phyloP scores from a whole-genome alignment of 2,329 filamentous ascomycete species.

The Purpureocillium lavendulum region DNA sequence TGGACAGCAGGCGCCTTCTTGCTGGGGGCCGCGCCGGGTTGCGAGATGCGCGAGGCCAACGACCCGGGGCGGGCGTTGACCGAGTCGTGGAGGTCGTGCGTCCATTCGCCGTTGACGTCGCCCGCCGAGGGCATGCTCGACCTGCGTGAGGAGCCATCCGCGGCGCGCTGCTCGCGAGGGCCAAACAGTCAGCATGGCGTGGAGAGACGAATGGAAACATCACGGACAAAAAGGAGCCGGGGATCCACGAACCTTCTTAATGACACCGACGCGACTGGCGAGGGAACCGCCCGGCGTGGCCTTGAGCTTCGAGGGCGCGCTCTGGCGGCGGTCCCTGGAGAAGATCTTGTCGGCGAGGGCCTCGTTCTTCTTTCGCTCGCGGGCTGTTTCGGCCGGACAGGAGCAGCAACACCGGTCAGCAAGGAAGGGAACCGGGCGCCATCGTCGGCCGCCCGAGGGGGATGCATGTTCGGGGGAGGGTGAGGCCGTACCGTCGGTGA shows the following conservation, averaged over 20 bases:
- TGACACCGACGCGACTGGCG: conserved; percentile 63
- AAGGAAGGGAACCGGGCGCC: too few species aligned
- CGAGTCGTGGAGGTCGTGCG: conserved; percentile 56
- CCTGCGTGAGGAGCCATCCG: conserved; percentile 17
- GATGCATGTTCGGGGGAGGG: too few species aligned
- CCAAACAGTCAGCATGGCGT: neutral
- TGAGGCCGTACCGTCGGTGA: conserved; percentile 43
- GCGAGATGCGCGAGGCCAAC: conserved; percentile 36
- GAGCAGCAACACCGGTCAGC: neutral
- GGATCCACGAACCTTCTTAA: conserved; percentile 52
- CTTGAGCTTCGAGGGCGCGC: conserved; percentile 43
- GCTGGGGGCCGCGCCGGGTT: conserved; percentile 3
- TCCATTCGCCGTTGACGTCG: conserved; percentile 61
- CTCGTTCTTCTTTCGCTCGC: conserved; percentile 64
- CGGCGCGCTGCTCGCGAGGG: conserved; percentile 16
- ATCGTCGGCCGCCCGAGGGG: too few species aligned
- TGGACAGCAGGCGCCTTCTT: conserved; percentile 15
- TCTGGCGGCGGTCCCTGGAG: conserved; percentile 49
- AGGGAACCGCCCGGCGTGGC: conserved; percentile 45
- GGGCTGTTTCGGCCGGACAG: conserved; percentile 30
- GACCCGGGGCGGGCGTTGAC: conserved; percentile 28
- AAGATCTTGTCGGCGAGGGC: conserved; percentile 66
- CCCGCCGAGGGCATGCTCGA: conserved; percentile 29
- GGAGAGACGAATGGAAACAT: neutral
- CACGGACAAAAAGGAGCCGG: neutral